Evolutionary conservation across 2,329 filamentous ascomycete species (phyloP).

Genomic region (Sporothrix protearum): DNA sequence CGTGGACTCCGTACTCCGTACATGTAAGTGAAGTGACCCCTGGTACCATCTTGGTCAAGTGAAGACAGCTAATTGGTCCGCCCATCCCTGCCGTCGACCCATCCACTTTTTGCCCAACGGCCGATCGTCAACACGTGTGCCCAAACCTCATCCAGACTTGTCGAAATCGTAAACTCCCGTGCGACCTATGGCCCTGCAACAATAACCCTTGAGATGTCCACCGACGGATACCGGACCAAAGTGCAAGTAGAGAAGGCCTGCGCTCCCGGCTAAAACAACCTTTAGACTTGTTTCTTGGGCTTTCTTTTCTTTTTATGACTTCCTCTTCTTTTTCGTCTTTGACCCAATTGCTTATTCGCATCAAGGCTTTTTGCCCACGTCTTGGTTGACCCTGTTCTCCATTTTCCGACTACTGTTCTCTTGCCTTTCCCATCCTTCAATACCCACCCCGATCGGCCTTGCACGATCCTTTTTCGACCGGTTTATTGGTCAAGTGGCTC

Average conservation of each 20-base stretch:
- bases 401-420: not conserved
- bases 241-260: not conserved
- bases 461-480: not conserved
- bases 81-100: not conserved
- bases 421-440: not conserved
- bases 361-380: not conserved
- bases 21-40: not conserved
- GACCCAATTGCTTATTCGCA: not conserved
- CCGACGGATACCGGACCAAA: not conserved
- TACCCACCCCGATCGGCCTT: not conserved
- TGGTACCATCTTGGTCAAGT: not conserved
- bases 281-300: not conserved
- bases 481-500: not conserved
- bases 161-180: slow-evolving; percentile 7
- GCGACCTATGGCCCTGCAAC: not conserved
- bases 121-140: slow-evolving; percentile 19
- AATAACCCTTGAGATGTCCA: not conserved
- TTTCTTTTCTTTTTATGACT: not conserved
- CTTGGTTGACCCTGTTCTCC: not conserved
- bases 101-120: not conserved
- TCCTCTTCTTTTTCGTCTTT: not conserved
- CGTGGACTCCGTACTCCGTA: too few species aligned
- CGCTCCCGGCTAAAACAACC: slow-evolving; percentile 2
- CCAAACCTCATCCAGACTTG: slow-evolving; percentile 18
- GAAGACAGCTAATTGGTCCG: not conserved